phyloP scores from a whole-genome alignment of 768 basidiomycete genomes.

The Auricularia sp. region DNA sequence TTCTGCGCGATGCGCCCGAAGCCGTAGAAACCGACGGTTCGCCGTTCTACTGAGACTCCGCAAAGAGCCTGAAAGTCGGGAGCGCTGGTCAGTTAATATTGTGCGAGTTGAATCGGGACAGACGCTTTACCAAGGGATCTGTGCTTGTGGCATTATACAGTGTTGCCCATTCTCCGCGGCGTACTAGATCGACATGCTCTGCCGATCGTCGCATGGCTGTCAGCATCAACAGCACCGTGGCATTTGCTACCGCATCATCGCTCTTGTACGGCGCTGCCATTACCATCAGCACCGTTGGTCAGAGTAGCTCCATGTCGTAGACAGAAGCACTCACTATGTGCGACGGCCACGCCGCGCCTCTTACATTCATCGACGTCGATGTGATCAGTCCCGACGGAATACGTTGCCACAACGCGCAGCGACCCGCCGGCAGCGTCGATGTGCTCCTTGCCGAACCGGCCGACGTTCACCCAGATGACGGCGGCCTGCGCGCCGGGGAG shows the following conservation, averaged over 20 bases:
- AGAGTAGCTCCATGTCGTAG: neutral
- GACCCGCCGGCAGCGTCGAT: neutral
- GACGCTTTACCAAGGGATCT: neutral
- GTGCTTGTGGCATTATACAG: neutral
- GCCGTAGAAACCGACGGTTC: neutral
- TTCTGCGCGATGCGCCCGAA: neutral
- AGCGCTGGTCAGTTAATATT: neutral
- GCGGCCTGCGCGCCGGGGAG: slow-evolving; percentile 1
- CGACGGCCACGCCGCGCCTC: neutral
- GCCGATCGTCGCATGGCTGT: neutral
- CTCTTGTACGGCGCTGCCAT: neutral
- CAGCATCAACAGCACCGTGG: neutral
- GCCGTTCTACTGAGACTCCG: neutral
- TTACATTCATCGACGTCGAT: neutral
- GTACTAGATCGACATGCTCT: neutral
- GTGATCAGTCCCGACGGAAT: neutral
- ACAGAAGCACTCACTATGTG: neutral
- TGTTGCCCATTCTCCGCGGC: neutral
- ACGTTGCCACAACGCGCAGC: neutral
- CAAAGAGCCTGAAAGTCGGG: neutral
- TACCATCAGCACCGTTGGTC: too few species aligned
- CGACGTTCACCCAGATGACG: neutral
- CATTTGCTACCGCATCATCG: slow-evolving; percentile 1
- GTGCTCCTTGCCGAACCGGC: neutral
- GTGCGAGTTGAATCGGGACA: neutral